phyloP scores from a whole-genome alignment of 2,329 filamentous ascomycete genomes.

The Colletotrichum lindemuthianum region DNA sequence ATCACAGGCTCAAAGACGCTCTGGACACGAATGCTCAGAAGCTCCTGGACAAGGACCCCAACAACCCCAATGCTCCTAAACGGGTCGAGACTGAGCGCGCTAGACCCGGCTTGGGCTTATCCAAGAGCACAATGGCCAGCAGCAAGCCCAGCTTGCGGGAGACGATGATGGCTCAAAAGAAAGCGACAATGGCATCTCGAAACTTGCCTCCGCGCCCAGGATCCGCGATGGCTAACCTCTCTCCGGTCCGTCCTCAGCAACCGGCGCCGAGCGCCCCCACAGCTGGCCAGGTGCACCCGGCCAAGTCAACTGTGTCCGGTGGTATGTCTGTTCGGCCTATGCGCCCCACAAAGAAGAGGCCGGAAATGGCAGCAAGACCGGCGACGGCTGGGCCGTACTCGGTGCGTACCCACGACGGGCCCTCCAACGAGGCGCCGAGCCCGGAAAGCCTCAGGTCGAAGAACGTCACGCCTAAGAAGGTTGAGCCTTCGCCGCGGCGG shows the following conservation, averaged over 20 bases:
- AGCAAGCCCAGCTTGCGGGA: slow-evolving; percentile 79
- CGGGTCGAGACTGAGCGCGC: slow-evolving; percentile 59
- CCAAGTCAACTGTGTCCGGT: slow-evolving; percentile 57
- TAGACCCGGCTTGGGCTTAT: slow-evolving; percentile 69
- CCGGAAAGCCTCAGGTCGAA: slow-evolving; percentile 59
- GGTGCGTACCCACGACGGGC: slow-evolving; percentile 62
- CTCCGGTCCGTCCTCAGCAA: slow-evolving; percentile 57
- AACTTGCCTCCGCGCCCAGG: slow-evolving; percentile 64
- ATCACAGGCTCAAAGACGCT: slow-evolving; percentile 75
- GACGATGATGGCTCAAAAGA: slow-evolving; percentile 85
- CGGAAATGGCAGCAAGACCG: slow-evolving; percentile 67
- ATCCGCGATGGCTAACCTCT: slow-evolving; percentile 49
- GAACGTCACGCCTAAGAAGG: slow-evolving; percentile 59
- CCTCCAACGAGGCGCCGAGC: slow-evolving; percentile 54
- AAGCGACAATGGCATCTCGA: slow-evolving; percentile 62
- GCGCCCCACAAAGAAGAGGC: slow-evolving; percentile 67
- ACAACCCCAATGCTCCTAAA: slow-evolving; percentile 79
- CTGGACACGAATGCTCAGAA: slow-evolving; percentile 83
- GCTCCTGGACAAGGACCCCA: slow-evolving; percentile 82
- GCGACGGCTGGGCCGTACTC: slow-evolving; percentile 75
- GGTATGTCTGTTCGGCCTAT: slow-evolving; percentile 73
- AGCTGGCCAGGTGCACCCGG: slow-evolving; percentile 45
- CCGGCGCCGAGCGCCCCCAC: slow-evolving; percentile 45
- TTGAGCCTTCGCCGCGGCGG: slow-evolving; percentile 63
- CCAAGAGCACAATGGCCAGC: slow-evolving; percentile 68